These are phyloP conservation scores for Mitragyna speciosa DNA, from an alignment of 257 asterid species.

Conservation along the genomic window DNA sequence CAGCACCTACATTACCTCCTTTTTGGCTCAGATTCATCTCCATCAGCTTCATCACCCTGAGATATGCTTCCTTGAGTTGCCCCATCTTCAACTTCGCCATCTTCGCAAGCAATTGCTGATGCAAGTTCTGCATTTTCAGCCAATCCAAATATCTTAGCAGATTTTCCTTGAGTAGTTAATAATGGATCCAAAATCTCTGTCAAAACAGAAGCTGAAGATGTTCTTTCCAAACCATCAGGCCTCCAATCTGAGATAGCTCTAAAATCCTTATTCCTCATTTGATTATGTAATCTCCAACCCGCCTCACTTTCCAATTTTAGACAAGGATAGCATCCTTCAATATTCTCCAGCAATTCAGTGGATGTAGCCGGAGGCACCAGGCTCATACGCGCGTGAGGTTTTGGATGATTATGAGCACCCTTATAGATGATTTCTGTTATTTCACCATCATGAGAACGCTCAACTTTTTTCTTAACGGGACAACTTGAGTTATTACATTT, in stretches of 20 bases:
- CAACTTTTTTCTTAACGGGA: conserved; percentile 62
- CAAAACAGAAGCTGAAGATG: conserved; percentile 27
- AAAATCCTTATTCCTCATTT: conserved; percentile 12
- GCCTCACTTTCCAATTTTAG: conserved; percentile 19
- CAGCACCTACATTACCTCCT: conserved; percentile 44
- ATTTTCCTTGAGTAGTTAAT: neutral
- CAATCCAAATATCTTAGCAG: conserved; percentile 23
- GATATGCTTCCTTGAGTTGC: conserved; percentile 47
- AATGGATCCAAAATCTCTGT: conserved; percentile 35
- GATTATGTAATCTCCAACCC: conserved; percentile 22
- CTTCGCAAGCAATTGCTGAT: conserved; percentile 29
- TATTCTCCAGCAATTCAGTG: conserved; percentile 28
- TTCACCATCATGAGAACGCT: conserved; percentile 57
- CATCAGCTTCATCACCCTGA: conserved; percentile 46
- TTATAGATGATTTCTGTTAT: conserved; percentile 61
- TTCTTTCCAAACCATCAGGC: conserved; percentile 29
- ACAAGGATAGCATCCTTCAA: conserved; percentile 29
- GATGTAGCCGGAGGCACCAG: conserved; percentile 15
- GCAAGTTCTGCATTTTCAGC: conserved; percentile 37
- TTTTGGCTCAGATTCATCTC: conserved; percentile 50
- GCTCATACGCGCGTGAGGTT: conserved; percentile 39
- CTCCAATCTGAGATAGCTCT: conserved; percentile 30
- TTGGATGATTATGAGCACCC: conserved; percentile 69
- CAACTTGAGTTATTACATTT: conserved; percentile 62
- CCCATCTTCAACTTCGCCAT: conserved; percentile 40